Evolutionary conservation across 495 filamentous ascomycete genomes (phyloP), one percentile per base, ranked within the genome.

Genomic region (Podospora comata): DNA sequence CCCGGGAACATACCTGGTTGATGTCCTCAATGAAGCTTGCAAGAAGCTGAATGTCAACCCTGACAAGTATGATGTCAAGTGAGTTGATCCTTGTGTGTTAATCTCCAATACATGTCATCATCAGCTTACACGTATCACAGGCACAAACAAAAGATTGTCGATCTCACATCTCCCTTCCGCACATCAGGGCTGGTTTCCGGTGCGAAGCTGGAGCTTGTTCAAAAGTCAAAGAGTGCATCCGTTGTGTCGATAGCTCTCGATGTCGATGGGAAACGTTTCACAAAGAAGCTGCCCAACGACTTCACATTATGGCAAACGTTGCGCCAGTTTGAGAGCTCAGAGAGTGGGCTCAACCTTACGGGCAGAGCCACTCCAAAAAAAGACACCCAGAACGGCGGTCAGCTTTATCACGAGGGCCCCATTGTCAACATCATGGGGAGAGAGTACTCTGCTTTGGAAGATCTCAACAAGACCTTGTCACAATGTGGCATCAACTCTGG

Each of bases 141-240:
- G 72, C 83, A 94, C 72, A 93, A 91, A 75, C 89, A 91, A 72
- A 96, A 94, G 74, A 83, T 87, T 32, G 78, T 99, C 15, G 92
- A 97, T 74, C 84, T 98, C 9, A 94, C 93, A 15, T 85, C 90
- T 19, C 88, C 90, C 44, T 90, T 92, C 77, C 90, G 94, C n/a
- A 89, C 94, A 39, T 91, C 94, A 1, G 93, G 93, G 65, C 88
- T 99, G 13, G 83, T 83, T 5, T 86, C 92, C 18, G 95, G 95
- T 32, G 94, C 95, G 28, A 97, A 96, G 71, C 85, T 99, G 23
- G 93, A 99, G 71, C 90, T 98, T 60, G 89, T 97, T n/a, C 87
- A 90, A 68, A 85, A 87, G 64, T 94, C 92, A 32, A 89, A 87
- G 60, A 93, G 92, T 0, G 90, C 94, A 2, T 88, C 92, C 13